Percentiles rank a stretch among this genome's conserved stretches.
Evolutionary conservation across 805 yeast species (phyloP).

Genomic region (Clavispora phyllophila): DNA sequence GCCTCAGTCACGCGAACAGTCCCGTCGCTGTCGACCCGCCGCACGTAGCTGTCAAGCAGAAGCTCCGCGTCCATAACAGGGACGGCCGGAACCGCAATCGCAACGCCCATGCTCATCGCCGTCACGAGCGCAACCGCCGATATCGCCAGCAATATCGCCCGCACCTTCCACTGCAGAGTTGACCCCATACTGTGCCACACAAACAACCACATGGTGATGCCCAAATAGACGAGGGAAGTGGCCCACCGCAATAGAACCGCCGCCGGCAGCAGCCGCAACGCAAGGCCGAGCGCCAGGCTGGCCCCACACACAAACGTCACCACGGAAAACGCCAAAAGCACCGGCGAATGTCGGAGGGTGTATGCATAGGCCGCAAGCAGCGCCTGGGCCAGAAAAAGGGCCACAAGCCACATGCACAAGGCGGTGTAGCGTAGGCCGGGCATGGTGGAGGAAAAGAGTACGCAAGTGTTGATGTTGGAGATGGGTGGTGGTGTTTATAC

Average conservation of each 20-base stretch:
- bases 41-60: background rate
- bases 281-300: background rate
- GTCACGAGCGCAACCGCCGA: background rate
- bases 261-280: background rate
- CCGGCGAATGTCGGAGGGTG: background rate
- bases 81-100: background rate
- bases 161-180: background rate
- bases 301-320: background rate
- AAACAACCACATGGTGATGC: background rate
- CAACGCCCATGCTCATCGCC: background rate
- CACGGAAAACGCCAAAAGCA: background rate
- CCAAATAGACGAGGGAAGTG: background rate
- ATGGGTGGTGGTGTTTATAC: slow-evolving; percentile 4
- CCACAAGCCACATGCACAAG: slow-evolving; percentile 6
- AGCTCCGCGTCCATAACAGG: background rate
- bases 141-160: background rate
- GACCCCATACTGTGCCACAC: background rate
- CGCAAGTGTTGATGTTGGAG: background rate
- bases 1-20: background rate
- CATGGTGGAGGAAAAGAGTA: background rate
- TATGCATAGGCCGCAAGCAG: slow-evolving; percentile 8
- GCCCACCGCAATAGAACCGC: background rate
- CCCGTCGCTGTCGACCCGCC: background rate
- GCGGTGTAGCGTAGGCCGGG: background rate
- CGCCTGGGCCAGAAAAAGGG: slow-evolving; percentile 8